Evolutionary conservation across 139 green algal genomes (phyloP).

Genomic region (Micromonas commoda): DNA sequence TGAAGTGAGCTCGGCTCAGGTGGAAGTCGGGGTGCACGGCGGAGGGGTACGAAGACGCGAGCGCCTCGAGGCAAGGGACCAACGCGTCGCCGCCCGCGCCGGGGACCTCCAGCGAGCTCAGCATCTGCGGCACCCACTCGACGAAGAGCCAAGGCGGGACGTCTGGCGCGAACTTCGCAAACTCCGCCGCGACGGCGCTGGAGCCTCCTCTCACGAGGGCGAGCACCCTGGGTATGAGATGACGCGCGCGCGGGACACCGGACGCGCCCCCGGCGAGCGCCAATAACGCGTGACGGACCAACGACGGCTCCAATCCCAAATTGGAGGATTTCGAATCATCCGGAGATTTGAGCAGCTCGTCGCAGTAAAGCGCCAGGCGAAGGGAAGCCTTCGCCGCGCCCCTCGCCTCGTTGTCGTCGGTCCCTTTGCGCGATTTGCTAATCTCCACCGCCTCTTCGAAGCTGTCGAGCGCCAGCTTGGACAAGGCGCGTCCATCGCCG

Average conservation of each 20-base stretch:
- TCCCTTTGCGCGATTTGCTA: too few relatives aligned
- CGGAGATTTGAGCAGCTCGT: not conserved
- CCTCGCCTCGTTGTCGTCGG: not conserved
- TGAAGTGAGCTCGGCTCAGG: conserved; percentile 15
- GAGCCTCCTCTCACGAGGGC: not conserved
- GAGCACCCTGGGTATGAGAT: conserved; percentile 7
- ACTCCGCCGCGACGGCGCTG: conserved; percentile 4
- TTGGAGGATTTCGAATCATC: not conserved
- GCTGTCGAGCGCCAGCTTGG: not conserved
- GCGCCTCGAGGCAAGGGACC: conserved; percentile 34
- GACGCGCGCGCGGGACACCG: not conserved
- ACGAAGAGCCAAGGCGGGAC: conserved; percentile 42
- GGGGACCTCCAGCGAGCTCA: conserved; percentile 40
- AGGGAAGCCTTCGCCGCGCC: not conserved
- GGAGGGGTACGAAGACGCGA: conserved; percentile 42
- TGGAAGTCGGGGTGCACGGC: conserved; percentile 44
- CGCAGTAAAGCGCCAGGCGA: conserved; percentile 1
- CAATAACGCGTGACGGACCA: not conserved
- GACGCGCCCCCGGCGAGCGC: not conserved
- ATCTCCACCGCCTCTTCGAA: not conserved
- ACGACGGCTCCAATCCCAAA: not conserved
- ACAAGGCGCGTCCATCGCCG: not conserved
- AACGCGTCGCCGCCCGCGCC: conserved; percentile 34
- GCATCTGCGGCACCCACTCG: conserved; percentile 49
- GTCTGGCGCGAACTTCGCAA: not conserved